A percentile compares a stretch with the other conserved stretches of the same genome.
Conservation (phyloP, 768 basidiomycete species). For the Suillus occidentalis region DNA sequence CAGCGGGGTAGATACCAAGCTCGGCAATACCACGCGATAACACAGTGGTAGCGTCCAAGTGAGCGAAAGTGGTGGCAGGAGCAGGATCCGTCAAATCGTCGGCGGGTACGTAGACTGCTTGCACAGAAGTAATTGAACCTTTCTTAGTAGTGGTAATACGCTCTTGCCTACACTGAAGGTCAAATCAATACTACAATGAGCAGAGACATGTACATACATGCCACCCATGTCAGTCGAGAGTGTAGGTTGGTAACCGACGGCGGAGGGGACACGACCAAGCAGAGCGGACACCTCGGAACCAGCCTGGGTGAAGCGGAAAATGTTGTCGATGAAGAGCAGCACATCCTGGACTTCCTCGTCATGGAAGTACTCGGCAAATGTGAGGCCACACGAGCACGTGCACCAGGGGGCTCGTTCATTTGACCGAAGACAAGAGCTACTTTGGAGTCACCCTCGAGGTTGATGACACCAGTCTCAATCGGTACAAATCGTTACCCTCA, state of each 20-base stretch:
- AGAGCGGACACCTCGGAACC: constrained; percentile 99
- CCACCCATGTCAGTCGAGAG: constrained; percentile 99
- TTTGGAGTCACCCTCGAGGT: constrained; percentile 99
- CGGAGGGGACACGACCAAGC: constrained; percentile 99
- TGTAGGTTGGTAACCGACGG: constrained; percentile 99
- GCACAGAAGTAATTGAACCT: constrained; percentile 99
- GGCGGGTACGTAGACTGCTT: constrained; percentile 99
- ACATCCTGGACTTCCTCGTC: constrained; percentile 99
- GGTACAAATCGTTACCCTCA: constrained; percentile 99
- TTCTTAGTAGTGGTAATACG: constrained; percentile 99
- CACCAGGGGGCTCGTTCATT: constrained; percentile 99
- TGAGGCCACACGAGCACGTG: constrained; percentile 99
- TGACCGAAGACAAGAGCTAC: constrained; percentile 99
- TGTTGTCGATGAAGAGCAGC: constrained; percentile 99
- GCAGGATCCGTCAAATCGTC: constrained; percentile 99
- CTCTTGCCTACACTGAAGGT: constrained; percentile 72
- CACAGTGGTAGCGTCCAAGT: constrained; percentile 99
- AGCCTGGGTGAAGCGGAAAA: constrained; percentile 99
- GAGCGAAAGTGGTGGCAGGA: constrained; percentile 98
- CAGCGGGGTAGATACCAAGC: constrained; percentile 99
- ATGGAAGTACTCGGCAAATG: constrained; percentile 99
- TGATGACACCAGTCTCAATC: constrained; percentile 99
- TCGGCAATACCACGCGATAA: constrained; percentile 99
- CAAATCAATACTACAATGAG: constrained; percentile 6
- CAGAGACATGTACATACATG: constrained; percentile 62